Conservation (phyloP, 371 early-diverging fungal genomes). For the Entomophthora muscae region DNA sequence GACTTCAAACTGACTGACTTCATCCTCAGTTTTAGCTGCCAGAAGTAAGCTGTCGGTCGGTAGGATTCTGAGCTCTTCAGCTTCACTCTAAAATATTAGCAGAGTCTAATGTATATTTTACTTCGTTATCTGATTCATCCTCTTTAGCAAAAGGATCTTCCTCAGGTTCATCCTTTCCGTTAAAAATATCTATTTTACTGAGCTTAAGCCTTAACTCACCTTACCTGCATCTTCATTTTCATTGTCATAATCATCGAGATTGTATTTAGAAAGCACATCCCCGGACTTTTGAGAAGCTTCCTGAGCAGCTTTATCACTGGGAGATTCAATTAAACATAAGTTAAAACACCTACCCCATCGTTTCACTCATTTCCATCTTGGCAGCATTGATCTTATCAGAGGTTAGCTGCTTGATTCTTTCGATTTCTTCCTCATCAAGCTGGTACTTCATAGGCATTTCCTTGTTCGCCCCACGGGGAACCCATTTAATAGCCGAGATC, state of each 20-base stretch:
- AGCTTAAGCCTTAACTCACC: constrained; percentile 54
- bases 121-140: too few species aligned
- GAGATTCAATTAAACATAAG: not conserved
- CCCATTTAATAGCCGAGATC: not conserved
- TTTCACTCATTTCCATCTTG: constrained; percentile 28
- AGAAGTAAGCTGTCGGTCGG: constrained; percentile 80
- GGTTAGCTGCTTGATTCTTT: constrained; percentile 50
- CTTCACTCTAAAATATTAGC: constrained; percentile 38
- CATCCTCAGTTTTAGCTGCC: constrained; percentile 88
- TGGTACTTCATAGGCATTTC: constrained; percentile 55
- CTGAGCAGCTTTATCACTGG: not conserved
- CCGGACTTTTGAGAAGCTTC: not conserved
- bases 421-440: constrained; percentile 71
- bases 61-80: constrained; percentile 54
- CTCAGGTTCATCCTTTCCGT: constrained; percentile 38
- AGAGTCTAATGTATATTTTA: not conserved
- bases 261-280: constrained; percentile 23
- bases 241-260: constrained; percentile 56
- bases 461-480: constrained; percentile 12
- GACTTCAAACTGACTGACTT: constrained; percentile 82
- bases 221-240: constrained; percentile 10
- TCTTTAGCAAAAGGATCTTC: constrained; percentile 11
- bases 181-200: constrained; percentile 68
- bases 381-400: constrained; percentile 52
- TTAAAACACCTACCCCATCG: not conserved